phyloP scores from a whole-genome alignment of 306 rosid genomes.

The Inga laurina region DNA sequence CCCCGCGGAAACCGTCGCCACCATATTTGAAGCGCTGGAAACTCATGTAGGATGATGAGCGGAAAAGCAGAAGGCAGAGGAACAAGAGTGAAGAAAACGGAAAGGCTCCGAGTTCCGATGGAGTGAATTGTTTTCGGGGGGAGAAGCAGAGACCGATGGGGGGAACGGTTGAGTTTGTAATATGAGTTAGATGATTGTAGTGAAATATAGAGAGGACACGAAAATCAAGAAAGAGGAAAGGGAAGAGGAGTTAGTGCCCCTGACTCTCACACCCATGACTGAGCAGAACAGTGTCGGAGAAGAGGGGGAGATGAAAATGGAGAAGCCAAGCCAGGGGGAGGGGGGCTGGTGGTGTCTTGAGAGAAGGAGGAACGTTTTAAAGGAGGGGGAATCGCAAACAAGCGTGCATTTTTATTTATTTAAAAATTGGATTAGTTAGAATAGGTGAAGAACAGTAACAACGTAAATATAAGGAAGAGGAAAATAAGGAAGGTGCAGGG shows the following conservation, averaged over 20 bases:
- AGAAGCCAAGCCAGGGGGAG: not conserved
- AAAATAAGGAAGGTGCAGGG: not conserved
- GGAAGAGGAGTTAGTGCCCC: not conserved
- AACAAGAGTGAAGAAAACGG: not conserved
- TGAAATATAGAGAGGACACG: too few relatives aligned
- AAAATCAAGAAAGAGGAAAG: not conserved
- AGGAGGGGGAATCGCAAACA: not conserved
- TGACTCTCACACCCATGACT: constrained; percentile 2
- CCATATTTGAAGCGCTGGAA: constrained; percentile 28
- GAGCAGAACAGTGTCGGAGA: not conserved
- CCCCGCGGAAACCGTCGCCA: constrained; percentile 15
- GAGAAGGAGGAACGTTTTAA: constrained; percentile 19
- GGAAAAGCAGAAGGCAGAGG: not conserved
- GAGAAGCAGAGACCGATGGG: not conserved
- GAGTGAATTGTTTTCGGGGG: not conserved
- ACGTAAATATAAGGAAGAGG: not conserved
- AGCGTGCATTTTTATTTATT: not conserved
- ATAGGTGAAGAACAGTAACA: not conserved
- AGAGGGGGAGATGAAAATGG: constrained; percentile 20
- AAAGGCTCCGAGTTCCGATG: constrained; percentile 4
- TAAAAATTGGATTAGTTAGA: not conserved
- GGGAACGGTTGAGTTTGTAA: not conserved
- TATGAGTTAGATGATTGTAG: not conserved
- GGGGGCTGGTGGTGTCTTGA: not conserved
- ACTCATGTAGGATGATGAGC: constrained; percentile 35